phyloP scores from a whole-genome alignment of 495 filamentous ascomycete genomes.

The Neurospora sp. region DNA sequence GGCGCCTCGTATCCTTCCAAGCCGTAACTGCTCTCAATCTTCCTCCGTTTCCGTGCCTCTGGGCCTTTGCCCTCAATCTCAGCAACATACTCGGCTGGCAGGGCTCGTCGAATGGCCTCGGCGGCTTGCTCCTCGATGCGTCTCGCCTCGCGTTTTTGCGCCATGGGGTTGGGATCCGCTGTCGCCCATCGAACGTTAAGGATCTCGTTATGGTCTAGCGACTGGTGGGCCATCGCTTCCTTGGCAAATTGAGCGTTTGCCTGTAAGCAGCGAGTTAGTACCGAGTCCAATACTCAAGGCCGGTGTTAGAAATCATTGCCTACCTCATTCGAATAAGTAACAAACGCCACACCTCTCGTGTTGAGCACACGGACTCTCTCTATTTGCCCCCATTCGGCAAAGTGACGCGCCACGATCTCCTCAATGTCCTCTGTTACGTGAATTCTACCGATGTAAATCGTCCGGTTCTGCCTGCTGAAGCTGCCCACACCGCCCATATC shows the following conservation, averaged over 20 bases:
- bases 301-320: background rate
- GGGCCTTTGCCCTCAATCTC: conserved; percentile 90
- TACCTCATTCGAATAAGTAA: conserved; percentile 75
- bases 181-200: conserved; percentile 97
- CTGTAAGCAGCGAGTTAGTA: conserved; percentile 31
- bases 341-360: conserved; percentile 77
- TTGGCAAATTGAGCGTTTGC: conserved; percentile 84
- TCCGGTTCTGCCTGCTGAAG: conserved; percentile 86
- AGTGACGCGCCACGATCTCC: conserved; percentile 88
- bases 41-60: conserved; percentile 74
- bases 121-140: conserved; percentile 96
- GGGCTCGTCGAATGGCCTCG: conserved; percentile 78
- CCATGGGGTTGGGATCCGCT: conserved; percentile 88
- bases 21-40: conserved; percentile 83
- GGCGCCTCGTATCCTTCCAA: conserved; percentile 88
- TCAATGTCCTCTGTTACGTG: conserved; percentile 97
- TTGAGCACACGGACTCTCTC: conserved; percentile 89
- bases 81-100: conserved; percentile 87
- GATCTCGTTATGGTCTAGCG: conserved; percentile 70
- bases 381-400: conserved; percentile 87
- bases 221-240: conserved; percentile 82
- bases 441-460: conserved; percentile 85
- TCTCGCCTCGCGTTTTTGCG: conserved; percentile 83
- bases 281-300: background rate
- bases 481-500: conserved; percentile 94